Conservation (phyloP, 1,284 basidiomycete genomes). For the Puccinia triticina region DNA sequence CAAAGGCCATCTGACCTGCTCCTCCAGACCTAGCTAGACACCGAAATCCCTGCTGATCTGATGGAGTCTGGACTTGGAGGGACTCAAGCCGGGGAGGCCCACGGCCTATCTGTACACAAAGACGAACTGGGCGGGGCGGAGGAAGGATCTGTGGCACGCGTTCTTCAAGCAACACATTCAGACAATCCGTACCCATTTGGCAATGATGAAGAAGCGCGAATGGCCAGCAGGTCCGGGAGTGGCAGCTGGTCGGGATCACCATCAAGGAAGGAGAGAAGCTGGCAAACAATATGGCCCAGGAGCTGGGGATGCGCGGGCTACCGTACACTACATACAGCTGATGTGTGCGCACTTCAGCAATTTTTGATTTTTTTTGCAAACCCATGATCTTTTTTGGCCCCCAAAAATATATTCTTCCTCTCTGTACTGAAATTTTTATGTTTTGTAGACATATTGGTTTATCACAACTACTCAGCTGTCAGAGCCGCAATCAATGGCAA, state of each 20-base stretch:
- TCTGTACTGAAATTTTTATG: no score
- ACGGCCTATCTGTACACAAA: conserved; percentile 49
- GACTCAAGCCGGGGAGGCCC: neutral
- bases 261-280: conserved; percentile 44
- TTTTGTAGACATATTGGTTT: no score
- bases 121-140: conserved; percentile 44
- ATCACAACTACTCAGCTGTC: no score
- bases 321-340: no score
- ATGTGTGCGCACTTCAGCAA: no score
- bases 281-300: conserved; percentile 40
- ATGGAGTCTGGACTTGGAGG: conserved; percentile 33
- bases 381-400: no score
- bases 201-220: neutral
- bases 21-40: neutral
- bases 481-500: no score
- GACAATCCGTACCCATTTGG: conserved; percentile 43
- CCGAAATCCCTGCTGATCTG: conserved; percentile 16
- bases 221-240: conserved; percentile 31
- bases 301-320: neutral
- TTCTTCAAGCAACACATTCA: conserved; percentile 49
- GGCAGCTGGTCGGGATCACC: conserved; percentile 44
- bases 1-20: conserved; percentile 45
- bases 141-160: conserved; percentile 36
- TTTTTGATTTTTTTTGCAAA: no score
- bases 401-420: no score